Evolutionary conservation across 2,329 filamentous ascomycete genomes (phyloP).

Genomic region (Fusarium sacchari): DNA sequence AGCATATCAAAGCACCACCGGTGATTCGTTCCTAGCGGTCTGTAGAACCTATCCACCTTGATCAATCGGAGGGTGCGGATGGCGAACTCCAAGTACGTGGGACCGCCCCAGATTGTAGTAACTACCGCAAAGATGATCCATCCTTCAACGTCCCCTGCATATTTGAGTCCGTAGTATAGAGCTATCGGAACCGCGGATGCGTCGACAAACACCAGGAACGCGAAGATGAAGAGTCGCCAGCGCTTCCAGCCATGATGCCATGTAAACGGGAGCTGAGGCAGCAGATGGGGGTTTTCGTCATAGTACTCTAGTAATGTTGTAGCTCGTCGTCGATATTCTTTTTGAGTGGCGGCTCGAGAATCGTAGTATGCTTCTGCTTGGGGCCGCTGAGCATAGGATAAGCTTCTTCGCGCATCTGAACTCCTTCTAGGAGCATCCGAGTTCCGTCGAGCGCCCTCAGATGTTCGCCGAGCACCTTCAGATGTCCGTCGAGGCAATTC

Average conservation of each 20-base stretch:
- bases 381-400: slow-evolving; percentile 50
- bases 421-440: slow-evolving; percentile 40
- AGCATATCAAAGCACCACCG: slow-evolving; percentile 63
- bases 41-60: slow-evolving; percentile 59
- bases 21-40: slow-evolving; percentile 57
- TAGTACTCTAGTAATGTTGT: slow-evolving; percentile 53
- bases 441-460: slow-evolving; percentile 26
- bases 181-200: slow-evolving; percentile 58
- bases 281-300: slow-evolving; percentile 50
- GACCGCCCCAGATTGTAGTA: slow-evolving; percentile 64
- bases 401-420: slow-evolving; percentile 44
- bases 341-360: slow-evolving; percentile 50
- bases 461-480: slow-evolving; percentile 27
- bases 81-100: slow-evolving; percentile 64
- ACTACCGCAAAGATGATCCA: slow-evolving; percentile 62
- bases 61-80: slow-evolving; percentile 60
- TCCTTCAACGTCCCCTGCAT: slow-evolving; percentile 51
- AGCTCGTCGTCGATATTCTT: slow-evolving; percentile 50
- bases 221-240: slow-evolving; percentile 58
- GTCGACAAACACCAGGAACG: slow-evolving; percentile 59
- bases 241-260: slow-evolving; percentile 54
- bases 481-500: slow-evolving; percentile 40
- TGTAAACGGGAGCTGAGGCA: slow-evolving; percentile 54
- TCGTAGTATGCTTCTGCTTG: slow-evolving; percentile 53
- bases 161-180: slow-evolving; percentile 62